These are phyloP conservation scores for Entrophospora sp. DNA, from an alignment of 192 early-diverging fungal genomes.

Conservation along the genomic window DNA sequence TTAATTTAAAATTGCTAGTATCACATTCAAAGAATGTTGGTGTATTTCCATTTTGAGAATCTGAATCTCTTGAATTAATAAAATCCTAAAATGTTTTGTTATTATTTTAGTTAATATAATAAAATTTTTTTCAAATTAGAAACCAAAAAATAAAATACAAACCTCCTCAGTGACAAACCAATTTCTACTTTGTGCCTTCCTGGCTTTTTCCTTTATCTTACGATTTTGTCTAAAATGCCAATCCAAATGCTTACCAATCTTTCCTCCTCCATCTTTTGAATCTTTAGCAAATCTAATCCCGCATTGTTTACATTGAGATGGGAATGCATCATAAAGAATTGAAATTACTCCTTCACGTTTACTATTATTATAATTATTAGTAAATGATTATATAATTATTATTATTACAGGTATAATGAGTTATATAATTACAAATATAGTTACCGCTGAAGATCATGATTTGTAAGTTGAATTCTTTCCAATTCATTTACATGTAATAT, in stretches of 20 bases:
- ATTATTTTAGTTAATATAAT: neutral
- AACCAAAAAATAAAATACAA: constrained; percentile 23
- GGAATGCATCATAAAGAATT: constrained; percentile 64
- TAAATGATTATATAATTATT: neutral
- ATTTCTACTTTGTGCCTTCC: constrained; percentile 71
- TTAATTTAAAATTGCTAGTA: neutral
- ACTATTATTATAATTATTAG: constrained; percentile 26
- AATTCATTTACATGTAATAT: constrained; percentile 14
- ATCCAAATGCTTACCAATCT: constrained; percentile 82
- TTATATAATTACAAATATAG: neutral
- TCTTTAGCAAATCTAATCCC: constrained; percentile 69
- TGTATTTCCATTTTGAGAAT: constrained; percentile 24
- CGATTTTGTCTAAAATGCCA: constrained; percentile 96
- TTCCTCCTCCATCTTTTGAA: constrained; percentile 54
- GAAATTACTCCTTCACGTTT: constrained; percentile 45
- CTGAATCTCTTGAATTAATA: constrained; percentile 34
- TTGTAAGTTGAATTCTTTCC: constrained; percentile 37
- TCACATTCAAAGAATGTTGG: constrained; percentile 28
- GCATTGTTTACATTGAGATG: constrained; percentile 88
- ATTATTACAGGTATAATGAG: neutral
- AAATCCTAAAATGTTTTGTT: constrained; percentile 25
- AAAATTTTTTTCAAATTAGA: neutral
- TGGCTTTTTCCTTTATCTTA: constrained; percentile 72
- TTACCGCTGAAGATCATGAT: constrained; percentile 41
- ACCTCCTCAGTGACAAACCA: constrained; percentile 75